Base-by-base conservation (phyloP, 2,329 filamentous ascomycete genomes). In the Aureobasidium zeae region DNA sequence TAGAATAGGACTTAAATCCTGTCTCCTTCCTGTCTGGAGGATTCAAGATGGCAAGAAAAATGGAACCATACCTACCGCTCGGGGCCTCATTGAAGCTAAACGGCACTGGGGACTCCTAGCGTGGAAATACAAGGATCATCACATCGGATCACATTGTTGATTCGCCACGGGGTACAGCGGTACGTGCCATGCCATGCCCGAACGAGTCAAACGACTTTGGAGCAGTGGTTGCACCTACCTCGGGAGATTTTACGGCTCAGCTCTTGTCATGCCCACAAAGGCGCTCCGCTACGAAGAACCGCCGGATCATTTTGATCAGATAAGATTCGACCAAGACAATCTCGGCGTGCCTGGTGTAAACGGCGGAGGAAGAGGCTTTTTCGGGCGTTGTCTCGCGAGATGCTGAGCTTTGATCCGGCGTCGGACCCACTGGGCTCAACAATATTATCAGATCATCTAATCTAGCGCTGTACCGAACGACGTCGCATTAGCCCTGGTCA, bases 281-380 rank as follows among this genome's bases (percentile, higher is more conserved):
- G 26, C 37, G 37, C 13, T 41, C 28, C n/a, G 19, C 28, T 41
- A 41, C 37, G 37, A 41, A 19, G 17, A 13, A 32, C 37, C 37
- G 13, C 26, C 37, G 28, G 15, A 9, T 3, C 25, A 32, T 31
- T 32, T 32, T 19, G 37, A 41, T 41, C 37, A 25, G 37, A 41
- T 41, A 41, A 41, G 28, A 41, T 41, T 41, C 37, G 36, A 41
- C 28, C 37, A 41, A 31, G 28, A 28, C 15, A 41, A 41, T 41
- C n/a, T 41, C 37, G 37, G 28, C 37, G 37, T 13, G 26, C 32
- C 37, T 41, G 28, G 37, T 31, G 24, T 24, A 32, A 24, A 21
- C 13, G 13, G 10, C 11, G 26, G 28, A 16, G 20, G 13, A 15
- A 11, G 36, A 39, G 26, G 26, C 36, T 41, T 41, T 32, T 32